Evolutionary conservation across 257 asterid species (phyloP), one percentile per base, ranked within the genome.

Genomic region (Solanum acaule): DNA sequence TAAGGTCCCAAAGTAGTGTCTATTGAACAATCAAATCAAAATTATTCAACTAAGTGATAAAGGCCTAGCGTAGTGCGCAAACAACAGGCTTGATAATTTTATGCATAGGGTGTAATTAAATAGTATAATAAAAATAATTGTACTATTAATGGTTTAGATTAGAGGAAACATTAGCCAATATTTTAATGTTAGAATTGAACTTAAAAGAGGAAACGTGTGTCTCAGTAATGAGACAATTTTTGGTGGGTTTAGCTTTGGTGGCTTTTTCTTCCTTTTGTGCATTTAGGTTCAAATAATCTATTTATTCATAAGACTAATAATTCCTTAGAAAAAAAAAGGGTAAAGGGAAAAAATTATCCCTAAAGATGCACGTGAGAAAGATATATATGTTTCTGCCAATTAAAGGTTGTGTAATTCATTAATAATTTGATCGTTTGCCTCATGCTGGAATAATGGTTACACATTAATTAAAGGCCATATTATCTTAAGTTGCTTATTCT

Each of bases 161-260:
- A 25, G 33, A 83, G 90, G 90, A 85, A 88, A 88, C 91, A 89
- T 56, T 14, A 18, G 22, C 40, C 33, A 52, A 46, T 84, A 40
- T 33, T 87, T 84, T 63, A 83, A n/a, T 76, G 4, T 27, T 40
- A 37, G 29, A 84, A 84, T n/a, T 38, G 29, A 72, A 61, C 67
- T 25, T 59, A 13, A 38, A 18, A 35, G 12, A 22, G 31, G 82
- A 49, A 85, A 46, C 65, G 88, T 88, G 88, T 87, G 85, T 37
- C 82, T 75, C 29, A 20, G 10, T 75, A 35, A 35, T 75, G 52
- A 22, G 52, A 37, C 83, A 76, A 22, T 37, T 20, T 81, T 89
- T 89, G 87, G 88, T 87, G 88, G 86, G 6, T 16, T 76, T 76
- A 37, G 31, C 83, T 85, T 85, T 85, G 79, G 33, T 59, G 35